Base-by-base conservation (phyloP, 2,329 filamentous ascomycete species). In the Byssothecium circinans region DNA sequence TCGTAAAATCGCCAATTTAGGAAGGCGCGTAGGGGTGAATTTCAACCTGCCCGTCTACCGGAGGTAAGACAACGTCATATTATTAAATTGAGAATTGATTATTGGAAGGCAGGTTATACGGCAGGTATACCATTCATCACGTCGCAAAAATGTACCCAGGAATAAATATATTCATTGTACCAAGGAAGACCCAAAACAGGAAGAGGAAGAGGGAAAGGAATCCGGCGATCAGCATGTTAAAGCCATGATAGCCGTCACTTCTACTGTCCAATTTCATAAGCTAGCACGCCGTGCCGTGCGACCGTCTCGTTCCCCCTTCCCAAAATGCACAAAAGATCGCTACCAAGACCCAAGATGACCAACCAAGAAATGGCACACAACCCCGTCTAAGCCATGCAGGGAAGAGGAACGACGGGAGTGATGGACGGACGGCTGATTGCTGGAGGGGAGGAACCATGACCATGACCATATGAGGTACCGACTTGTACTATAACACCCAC, bases 381-480 rank as follows among this genome's bases (percentile, higher is more conserved):
- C 53, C 41, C 55, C 41, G 57, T 64, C 60, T 64, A 65, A 56
- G 49, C 56, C 63, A 67, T 67, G 61, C 61, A 60, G 52, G 57
- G 53, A 60, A 58, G 54, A 56, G 53, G 48, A 52, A 58, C 51
- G 54, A 56, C 54, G 54, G 58, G 54, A 50, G 53, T 59, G 29
- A 32, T 32, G 29, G 29, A 8, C 14, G 52, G 45, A 52, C 45
- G 45, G 52, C 47, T 45, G 45, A 49, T 55, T 45, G 51, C 55
- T 47, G 53, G 45, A 47, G 51, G 43, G 45, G 45, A 48, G 53
- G 53, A 57, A 56, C 59, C 60, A 65, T 32, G 29, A 32, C 6
- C 29, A 32, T 32, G 29, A 32, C 29, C 29, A 4, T 32, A 32
- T 65, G 65, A 64, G 52, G 41, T 60, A 57, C 57, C 54, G 50